Conservation (phyloP, 2,329 filamentous ascomycete species). For the Leptodontidium sp. region DNA sequence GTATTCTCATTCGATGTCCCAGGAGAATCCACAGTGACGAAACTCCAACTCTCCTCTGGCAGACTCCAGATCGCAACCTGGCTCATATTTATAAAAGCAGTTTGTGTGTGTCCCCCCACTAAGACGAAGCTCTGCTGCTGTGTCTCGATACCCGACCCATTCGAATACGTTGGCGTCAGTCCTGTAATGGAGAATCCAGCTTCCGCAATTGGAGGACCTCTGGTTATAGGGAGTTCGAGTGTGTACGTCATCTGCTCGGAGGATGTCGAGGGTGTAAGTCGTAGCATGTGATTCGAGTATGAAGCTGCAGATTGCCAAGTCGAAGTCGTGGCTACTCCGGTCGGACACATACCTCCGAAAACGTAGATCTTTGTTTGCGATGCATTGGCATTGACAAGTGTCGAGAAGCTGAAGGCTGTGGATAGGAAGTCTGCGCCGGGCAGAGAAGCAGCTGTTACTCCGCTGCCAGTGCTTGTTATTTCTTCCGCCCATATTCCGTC, state of each 20-base stretch:
- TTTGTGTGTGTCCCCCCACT: slow-evolving; percentile 83
- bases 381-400: slow-evolving; percentile 41
- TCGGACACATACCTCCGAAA: slow-evolving; percentile 92
- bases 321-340: slow-evolving; percentile 51
- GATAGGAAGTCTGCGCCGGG: slow-evolving; percentile 64
- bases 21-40: slow-evolving; percentile 69
- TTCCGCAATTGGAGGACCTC: slow-evolving; percentile 75
- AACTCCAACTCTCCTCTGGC: slow-evolving; percentile 87
- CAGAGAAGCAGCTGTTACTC: slow-evolving; percentile 47
- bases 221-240: slow-evolving; percentile 54
- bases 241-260: slow-evolving; percentile 50
- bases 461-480: slow-evolving; percentile 46
- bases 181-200: slow-evolving; percentile 87
- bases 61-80: slow-evolving; percentile 87
- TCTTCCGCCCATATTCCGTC: slow-evolving; percentile 64
- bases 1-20: slow-evolving; percentile 51
- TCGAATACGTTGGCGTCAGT: slow-evolving; percentile 73
- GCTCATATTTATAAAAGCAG: slow-evolving; percentile 93
- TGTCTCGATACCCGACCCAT: slow-evolving; percentile 68
- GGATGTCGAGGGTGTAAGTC: slow-evolving; percentile 58
- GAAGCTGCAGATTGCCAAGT: slow-evolving; percentile 73
- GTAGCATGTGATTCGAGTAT: slow-evolving; percentile 84
- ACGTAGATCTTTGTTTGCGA: slow-evolving; percentile 47
- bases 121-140: slow-evolving; percentile 83
- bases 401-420: slow-evolving; percentile 50